A percentile compares a stretch with the other conserved stretches of the same genome.
phyloP scores from a whole-genome alignment of 2,329 filamentous ascomycete species.

The Alternaria rosae region DNA sequence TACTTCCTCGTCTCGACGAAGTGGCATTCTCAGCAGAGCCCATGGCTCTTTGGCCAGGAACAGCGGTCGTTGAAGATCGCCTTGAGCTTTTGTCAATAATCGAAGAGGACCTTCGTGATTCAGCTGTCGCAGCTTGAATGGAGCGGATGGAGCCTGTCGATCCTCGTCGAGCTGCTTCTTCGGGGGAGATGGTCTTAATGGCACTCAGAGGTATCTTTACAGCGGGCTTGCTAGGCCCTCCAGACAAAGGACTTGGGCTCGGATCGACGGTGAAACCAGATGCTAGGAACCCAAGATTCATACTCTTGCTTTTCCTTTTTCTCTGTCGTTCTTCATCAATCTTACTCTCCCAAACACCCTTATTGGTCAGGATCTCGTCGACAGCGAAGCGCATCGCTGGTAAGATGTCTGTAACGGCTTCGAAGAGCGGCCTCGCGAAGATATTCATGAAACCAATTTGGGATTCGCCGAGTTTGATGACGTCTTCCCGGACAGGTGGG shows the following conservation, averaged over 20 bases:
- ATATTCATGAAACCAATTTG: constrained; percentile 97
- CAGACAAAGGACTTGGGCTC: constrained; percentile 46
- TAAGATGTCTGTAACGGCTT: constrained; percentile 84
- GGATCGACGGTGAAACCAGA: constrained; percentile 37
- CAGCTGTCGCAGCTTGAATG: constrained; percentile 13
- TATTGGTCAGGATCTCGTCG: constrained; percentile 81
- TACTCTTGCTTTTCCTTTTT: constrained; percentile 46
- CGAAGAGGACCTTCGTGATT: constrained; percentile 41
- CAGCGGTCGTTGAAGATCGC: constrained; percentile 39
- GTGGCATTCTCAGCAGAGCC: constrained; percentile 44
- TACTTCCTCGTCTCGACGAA: constrained; percentile 48
- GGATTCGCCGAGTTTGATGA: constrained; percentile 80
- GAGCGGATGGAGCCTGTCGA: constrained; percentile 39
- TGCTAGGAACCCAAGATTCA: constrained; percentile 32
- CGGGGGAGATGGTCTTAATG: constrained; percentile 15
- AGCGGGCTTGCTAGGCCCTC: constrained; percentile 25
- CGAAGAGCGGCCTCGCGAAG: constrained; percentile 91
- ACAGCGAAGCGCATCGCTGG: constrained; percentile 85
- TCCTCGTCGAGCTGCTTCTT: constrained; percentile 34
- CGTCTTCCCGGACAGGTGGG: constrained; percentile 81
- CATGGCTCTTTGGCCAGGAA: constrained; percentile 24
- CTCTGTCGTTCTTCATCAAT: constrained; percentile 69
- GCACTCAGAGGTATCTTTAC: constrained; percentile 17
- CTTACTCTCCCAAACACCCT: constrained; percentile 72
- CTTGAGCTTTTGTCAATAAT: constrained; percentile 39